Base-by-base conservation (phyloP, 2,329 filamentous ascomycete species). In the Fusarium sp. region DNA sequence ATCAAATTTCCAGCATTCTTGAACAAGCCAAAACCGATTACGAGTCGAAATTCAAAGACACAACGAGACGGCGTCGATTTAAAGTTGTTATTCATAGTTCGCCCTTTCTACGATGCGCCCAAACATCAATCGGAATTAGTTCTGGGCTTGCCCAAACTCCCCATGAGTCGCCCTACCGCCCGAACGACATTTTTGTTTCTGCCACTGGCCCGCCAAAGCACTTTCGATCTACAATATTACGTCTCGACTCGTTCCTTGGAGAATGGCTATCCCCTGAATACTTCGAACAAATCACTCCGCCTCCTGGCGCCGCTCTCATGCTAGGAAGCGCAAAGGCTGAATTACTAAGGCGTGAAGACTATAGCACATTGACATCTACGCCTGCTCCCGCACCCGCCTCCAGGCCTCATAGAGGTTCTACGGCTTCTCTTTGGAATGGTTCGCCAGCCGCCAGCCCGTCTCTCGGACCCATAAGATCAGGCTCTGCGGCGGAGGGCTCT, bases 201-300 rank as follows among this genome's bases (percentile, higher is more conserved):
- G 76, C 77, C 5, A 75, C 76, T 21, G 69, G 74, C 14, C 72
- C 78, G 8, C 71, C 75, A 6, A 71, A 72, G 46, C 77, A 77
- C 55, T 77, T 87, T 63, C 83, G 85, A 60, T 91, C 88, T 68
- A 83, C 88, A 5, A 85, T 90, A 12, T 81, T 99, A 49, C 91
- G 96, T 1, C 86, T 99, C 8, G 96, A 99, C 80, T 92, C 94
- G 0, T 98, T 97, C 76, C 85, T 99, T 0, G 95, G 96, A 50
- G 96, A 99, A 84, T 99, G 96, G 96, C 85, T 98, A 30, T 93
- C 92, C 3, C 93, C 94, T 2, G 91, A 94, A 76, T 99, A 99
- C 79, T 99, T 95, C 75, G 94, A 97, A 68, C 87, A 92, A 55
- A 98, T 98, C 69, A 95, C 92, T 0, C 93, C 94, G 5, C 96